Base-by-base conservation (phyloP, 345 rosid genomes). In the Melaleuca alternifolia region DNA sequence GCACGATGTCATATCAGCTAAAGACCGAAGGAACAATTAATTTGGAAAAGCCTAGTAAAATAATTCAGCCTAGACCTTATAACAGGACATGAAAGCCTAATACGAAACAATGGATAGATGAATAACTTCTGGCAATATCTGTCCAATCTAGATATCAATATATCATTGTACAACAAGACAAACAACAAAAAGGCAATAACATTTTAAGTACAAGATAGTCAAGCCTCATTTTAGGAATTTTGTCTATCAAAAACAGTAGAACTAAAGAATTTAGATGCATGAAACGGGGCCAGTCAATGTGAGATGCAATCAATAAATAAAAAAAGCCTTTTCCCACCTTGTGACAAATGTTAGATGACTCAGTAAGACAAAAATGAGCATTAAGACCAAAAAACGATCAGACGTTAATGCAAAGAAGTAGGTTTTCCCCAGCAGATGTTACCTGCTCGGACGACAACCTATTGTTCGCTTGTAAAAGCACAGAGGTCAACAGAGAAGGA, bases 381-480 rank as follows among this genome's bases (percentile, higher is more conserved):
- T 11, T 16, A 30, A 65, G 46, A 65, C 46, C 4, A 37, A 37
- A 71, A 71, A 71, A 37, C 23, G 33, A 11, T 71, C 79, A 18
- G 48, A 48, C 48, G 10, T 71, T 37, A 71, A 48, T 37, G 48
- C 44, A 71, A 37, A 48, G 48, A 84, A 28, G 37, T n/a, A 83
- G 59, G 51, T 51, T 83, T 18, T 50, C 54, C 8, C 77, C 59
- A 85, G 81, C 84, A 26, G 51, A 10, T 85, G 71, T 85, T 89
- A 94, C 97, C 97, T 91, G 97, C 57, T 95, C 96, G 82, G 93
- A 89, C 76, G 95, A 91, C 88, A 90, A 87, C 86, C 90, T 91
- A 89, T 93, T 93, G 92, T 93, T 95, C 30, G 97, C 95, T 89
- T 95, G 97, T 81, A 95, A 91, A 37, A 95, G 93, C 88, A 95